Evolutionary conservation across 2,329 filamentous ascomycete species (phyloP), one percentile per base, ranked within the genome.

Genomic region (Fusarium coffeatum): DNA sequence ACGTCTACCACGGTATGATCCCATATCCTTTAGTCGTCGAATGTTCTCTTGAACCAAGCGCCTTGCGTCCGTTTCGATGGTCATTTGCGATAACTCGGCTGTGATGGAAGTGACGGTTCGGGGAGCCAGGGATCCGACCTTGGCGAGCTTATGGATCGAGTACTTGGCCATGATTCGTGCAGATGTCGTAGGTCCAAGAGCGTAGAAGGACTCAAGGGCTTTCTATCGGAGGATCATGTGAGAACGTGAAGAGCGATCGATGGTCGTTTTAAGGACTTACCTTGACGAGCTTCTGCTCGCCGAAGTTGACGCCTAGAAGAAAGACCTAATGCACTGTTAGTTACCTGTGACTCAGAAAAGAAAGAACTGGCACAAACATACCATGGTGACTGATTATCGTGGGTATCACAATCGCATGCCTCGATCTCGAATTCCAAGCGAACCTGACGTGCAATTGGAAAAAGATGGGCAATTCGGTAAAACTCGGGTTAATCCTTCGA

Each of bases 51-150:
- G 87, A 40, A 98, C 82, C 63, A 93, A 83, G 77, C 92, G 88
- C 76, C 89, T 86, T 69, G 97, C 86, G 76, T 98, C 94, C 80
- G 92, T 97, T 80, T 98, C 96, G 75, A 98, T 93, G 64, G 92
- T 97, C 93, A 99, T 94, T 57, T 90, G 90, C 18, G 93, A 93
- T 42, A 99, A 85, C 76, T 97, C 93, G 53, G 92, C 92, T 23
- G 92, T 96, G 65, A 99, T 85, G 55, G 92, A 91, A 55, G 93
- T 90, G 72, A 97, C 84, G 65, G 93, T 94, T 78, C 92, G 90
- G 64, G 90, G 89, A 46, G 89, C 86, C 22, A 99, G 83, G 10
- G 89, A 86, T 78, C 92, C 92, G 72, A 98, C 85, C 77, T 90
- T 92, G 71, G 93, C 92, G 60, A 88, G 90, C 30, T 93, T 90